phyloP scores from a whole-genome alignment of 441 rosid genomes.

The Gossypium schwendimanii region DNA sequence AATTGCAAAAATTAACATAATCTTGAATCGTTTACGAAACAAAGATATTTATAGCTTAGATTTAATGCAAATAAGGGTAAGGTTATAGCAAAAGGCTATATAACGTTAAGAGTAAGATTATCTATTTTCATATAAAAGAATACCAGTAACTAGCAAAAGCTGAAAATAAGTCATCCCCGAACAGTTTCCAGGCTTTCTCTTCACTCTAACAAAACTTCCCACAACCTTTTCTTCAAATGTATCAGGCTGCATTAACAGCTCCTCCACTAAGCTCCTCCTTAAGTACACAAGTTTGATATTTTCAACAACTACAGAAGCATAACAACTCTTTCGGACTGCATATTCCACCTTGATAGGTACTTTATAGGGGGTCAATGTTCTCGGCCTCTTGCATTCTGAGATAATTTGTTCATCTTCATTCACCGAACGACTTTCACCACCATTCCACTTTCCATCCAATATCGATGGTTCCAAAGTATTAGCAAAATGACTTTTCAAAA shows the following conservation, averaged over 20 bases:
- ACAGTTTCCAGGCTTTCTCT: constrained; percentile 24
- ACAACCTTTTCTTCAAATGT: constrained; percentile 36
- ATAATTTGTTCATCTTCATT: not conserved
- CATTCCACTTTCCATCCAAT: constrained; percentile 6
- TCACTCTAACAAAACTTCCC: constrained; percentile 52
- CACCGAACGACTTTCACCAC: constrained; percentile 3
- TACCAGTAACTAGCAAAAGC: constrained; percentile 44
- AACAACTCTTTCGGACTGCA: constrained; percentile 23
- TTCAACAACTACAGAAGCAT: constrained; percentile 35
- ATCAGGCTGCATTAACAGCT: constrained; percentile 30
- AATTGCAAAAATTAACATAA: not conserved
- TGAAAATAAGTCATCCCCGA: constrained; percentile 26
- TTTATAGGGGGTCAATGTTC: not conserved
- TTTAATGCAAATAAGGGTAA: not conserved
- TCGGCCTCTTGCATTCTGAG: constrained; percentile 6
- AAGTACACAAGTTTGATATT: constrained; percentile 52
- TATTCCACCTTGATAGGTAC: constrained; percentile 23
- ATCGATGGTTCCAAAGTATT: constrained; percentile 10
- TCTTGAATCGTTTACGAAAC: not conserved
- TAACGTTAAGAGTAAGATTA: not conserved
- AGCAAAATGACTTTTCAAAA: constrained; percentile 23
- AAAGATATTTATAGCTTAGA: not conserved
- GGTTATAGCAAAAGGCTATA: not conserved
- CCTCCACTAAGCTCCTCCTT: constrained; percentile 42
- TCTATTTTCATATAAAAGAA: not conserved